These are phyloP conservation scores for Cyberlindnera mississippiensis DNA, from an alignment of 805 yeast genomes.

Conservation along the genomic window DNA sequence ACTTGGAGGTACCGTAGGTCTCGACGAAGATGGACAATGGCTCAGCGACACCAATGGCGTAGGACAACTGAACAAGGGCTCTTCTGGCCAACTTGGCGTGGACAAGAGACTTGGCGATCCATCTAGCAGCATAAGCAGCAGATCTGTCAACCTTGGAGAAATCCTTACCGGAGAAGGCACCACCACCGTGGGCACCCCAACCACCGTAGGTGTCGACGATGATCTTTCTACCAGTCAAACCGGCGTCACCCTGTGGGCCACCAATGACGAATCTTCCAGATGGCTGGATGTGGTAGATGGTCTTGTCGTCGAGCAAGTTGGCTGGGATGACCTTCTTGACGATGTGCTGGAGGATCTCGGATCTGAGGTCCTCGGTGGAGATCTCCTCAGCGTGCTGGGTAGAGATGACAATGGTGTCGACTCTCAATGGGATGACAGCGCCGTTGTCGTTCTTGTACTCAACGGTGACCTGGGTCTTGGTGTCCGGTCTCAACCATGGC, in stretches of 20 bases:
- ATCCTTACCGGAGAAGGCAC: slow-evolving; percentile 99
- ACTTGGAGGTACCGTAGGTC: slow-evolving; percentile 95
- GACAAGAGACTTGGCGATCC: slow-evolving; percentile 99
- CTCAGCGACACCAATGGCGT: slow-evolving; percentile 99
- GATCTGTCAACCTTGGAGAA: slow-evolving; percentile 99
- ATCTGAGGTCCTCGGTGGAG: slow-evolving; percentile 88
- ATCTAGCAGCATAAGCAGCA: slow-evolving; percentile 99
- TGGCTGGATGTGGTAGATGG: slow-evolving; percentile 97
- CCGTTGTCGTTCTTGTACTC: slow-evolving; percentile 94
- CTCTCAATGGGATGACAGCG: slow-evolving; percentile 93
- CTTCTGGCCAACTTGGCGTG: slow-evolving; percentile 94
- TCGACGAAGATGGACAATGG: slow-evolving; percentile 97
- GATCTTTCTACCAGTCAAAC: slow-evolving; percentile 98
- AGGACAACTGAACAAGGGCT: slow-evolving; percentile 96
- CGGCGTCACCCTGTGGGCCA: slow-evolving; percentile 99
- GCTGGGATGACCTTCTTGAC: slow-evolving; percentile 91
- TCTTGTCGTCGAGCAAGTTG: slow-evolving; percentile 86
- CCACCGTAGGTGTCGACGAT: slow-evolving; percentile 99
- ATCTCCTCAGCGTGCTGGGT: slow-evolving; percentile 97
- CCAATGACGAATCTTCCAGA: slow-evolving; percentile 99
- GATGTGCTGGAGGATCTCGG: slow-evolving; percentile 71
- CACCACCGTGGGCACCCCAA: slow-evolving; percentile 99
- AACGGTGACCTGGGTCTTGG: slow-evolving; percentile 98
- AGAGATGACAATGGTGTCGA: slow-evolving; percentile 95
- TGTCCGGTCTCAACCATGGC: slow-evolving; percentile 98